A percentile compares a stretch with the other conserved stretches of the same genome.
These are phyloP conservation scores for Fusarium torreyae DNA, from an alignment of 2,329 filamentous ascomycete species.

Conservation along the genomic window DNA sequence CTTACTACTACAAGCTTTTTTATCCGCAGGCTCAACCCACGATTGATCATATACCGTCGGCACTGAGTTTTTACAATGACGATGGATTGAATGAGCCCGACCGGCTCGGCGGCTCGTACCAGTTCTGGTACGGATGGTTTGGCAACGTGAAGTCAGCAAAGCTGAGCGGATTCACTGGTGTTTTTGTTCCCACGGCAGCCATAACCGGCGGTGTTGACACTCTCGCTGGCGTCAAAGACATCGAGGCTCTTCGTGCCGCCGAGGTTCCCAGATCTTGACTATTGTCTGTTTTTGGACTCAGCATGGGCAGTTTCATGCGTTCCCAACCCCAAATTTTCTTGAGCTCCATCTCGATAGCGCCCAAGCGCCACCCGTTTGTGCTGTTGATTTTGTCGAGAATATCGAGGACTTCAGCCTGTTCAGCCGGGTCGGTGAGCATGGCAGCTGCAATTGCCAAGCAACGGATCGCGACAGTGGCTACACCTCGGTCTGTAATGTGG, in stretches of 20 bases:
- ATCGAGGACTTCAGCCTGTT: constrained; percentile 85
- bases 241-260: constrained; percentile 20
- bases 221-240: constrained; percentile 32
- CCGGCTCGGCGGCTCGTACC: constrained; percentile 81
- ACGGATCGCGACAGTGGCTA: constrained; percentile 83
- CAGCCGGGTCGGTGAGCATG: constrained; percentile 75
- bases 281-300: constrained; percentile 17
- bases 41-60: background rate
- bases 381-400: constrained; percentile 83
- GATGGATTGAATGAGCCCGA: constrained; percentile 35
- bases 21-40: background rate
- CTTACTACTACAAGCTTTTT: background rate
- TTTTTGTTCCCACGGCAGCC: constrained; percentile 51
- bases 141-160: constrained; percentile 83
- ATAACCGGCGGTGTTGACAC: constrained; percentile 49
- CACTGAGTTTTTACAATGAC: constrained; percentile 13
- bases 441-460: constrained; percentile 84
- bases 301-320: constrained; percentile 25
- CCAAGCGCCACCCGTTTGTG: constrained; percentile 84
- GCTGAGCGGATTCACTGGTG: constrained; percentile 77
- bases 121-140: constrained; percentile 85
- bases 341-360: constrained; percentile 79
- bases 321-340: constrained; percentile 84
- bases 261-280: constrained; percentile 24
- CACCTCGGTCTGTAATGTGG: constrained; percentile 84